These are phyloP conservation scores for Croton laevigatus DNA, from an alignment of 441 rosid genomes.

Conservation along the genomic window DNA sequence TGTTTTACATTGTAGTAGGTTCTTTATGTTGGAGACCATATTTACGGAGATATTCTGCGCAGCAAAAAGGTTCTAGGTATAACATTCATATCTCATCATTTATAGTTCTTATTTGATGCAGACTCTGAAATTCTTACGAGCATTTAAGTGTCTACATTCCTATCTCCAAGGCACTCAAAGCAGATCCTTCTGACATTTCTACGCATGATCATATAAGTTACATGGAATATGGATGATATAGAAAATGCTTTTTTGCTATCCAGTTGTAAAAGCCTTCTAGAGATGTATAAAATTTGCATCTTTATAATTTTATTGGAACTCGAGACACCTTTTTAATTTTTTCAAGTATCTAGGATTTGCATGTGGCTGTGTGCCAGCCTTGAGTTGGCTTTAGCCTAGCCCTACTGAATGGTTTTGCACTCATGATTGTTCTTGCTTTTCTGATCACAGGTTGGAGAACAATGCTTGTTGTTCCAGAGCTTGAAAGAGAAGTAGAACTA, in stretches of 20 bases:
- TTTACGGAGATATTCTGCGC: constrained; percentile 95
- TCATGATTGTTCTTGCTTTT: not conserved
- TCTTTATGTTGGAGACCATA: constrained; percentile 98
- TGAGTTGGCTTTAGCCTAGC: not conserved
- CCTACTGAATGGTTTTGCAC: not conserved
- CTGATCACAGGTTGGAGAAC: constrained; percentile 92
- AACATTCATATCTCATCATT: constrained; percentile 20
- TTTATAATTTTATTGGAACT: no score
- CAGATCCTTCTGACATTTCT: no score
- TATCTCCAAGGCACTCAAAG: not conserved
- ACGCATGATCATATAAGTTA: no score
- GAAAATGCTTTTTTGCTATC: not conserved
- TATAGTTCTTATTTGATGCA: not conserved
- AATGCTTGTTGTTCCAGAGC: constrained; percentile 98
- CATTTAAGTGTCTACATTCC: not conserved
- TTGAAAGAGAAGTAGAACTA: constrained; percentile 89
- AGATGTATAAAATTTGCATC: not conserved
- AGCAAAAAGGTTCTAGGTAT: constrained; percentile 97
- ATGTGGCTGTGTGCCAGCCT: not conserved
- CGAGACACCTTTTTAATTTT: no score
- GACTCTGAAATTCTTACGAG: no score
- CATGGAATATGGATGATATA: not conserved
- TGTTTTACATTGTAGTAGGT: constrained; percentile 42
- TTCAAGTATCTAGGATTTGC: not conserved
- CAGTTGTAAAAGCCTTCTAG: not conserved